A percentile compares a stretch with the other conserved stretches of the same genome.
Conservation (phyloP, 176 grass and related monocot species). For the Musa itinerans region DNA sequence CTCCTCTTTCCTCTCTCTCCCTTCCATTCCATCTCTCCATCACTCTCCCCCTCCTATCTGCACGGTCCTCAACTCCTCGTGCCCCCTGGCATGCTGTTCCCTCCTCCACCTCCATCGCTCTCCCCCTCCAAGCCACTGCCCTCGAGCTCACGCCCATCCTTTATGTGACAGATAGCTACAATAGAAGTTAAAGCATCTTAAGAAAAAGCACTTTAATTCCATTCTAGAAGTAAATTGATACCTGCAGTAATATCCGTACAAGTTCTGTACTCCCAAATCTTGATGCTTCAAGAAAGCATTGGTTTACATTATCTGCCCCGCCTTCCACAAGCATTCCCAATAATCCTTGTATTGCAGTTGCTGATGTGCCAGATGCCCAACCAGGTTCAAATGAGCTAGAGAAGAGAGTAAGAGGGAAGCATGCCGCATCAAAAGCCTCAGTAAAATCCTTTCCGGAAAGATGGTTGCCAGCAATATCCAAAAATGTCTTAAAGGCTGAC, state of each 20-base stretch:
- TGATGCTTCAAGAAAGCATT: constrained; percentile 96
- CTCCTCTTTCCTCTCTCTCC: too few species aligned
- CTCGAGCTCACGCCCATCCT: too few species aligned
- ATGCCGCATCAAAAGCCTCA: constrained; percentile 94
- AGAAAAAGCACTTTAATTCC: too few species aligned
- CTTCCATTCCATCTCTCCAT: too few species aligned
- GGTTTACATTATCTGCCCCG: constrained; percentile 95
- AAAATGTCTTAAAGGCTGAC: constrained; percentile 81
- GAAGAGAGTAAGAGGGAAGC: constrained; percentile 94
- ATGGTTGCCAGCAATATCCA: constrained; percentile 78
- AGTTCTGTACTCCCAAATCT: constrained; percentile 95
- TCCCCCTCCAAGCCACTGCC: too few species aligned
- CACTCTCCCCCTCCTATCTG: too few species aligned
- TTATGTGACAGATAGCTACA: too few species aligned
- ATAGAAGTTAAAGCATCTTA: too few species aligned
- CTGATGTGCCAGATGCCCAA: constrained; percentile 45
- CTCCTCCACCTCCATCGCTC: too few species aligned
- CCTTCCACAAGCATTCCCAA: constrained; percentile 91
- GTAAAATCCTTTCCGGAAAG: constrained; percentile 96
- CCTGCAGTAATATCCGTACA: constrained; percentile 84
- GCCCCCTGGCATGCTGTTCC: too few species aligned
- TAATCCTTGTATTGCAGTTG: constrained; percentile 63
- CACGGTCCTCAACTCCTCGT: too few species aligned
- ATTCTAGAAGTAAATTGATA: constrained; percentile 6
- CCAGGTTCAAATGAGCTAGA: constrained; percentile 20